A percentile compares a stretch with the other conserved stretches of the same genome.
Conservation (phyloP, 805 yeast species). For the Metschnikowia anglica region DNA sequence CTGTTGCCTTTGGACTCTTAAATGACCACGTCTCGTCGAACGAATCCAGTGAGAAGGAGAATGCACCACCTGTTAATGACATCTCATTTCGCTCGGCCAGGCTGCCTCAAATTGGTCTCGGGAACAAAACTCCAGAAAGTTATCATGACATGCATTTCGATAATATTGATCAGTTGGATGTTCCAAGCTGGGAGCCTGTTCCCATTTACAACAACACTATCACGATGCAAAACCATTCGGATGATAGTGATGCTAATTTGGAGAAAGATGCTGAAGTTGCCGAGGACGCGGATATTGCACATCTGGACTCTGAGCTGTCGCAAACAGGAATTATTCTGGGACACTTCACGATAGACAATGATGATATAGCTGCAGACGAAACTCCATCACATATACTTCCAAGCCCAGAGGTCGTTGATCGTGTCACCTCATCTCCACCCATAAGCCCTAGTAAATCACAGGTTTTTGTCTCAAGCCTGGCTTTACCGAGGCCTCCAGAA, state of each 20-base stretch:
- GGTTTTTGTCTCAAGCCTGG: neutral
- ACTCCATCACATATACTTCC: neutral
- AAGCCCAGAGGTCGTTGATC: neutral
- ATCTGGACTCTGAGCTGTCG: slow-evolving; percentile 10
- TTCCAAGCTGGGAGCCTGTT: slow-evolving; percentile 18
- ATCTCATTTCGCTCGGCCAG: slow-evolving; percentile 2
- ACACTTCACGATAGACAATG: slow-evolving; percentile 18
- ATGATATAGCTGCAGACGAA: slow-evolving; percentile 7
- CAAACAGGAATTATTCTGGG: slow-evolving; percentile 17
- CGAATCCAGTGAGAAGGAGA: slow-evolving; percentile 18
- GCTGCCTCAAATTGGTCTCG: slow-evolving; percentile 11
- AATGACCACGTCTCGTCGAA: slow-evolving; percentile 11
- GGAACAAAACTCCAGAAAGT: slow-evolving; percentile 9
- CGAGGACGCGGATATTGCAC: neutral
- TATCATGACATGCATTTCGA: slow-evolving; percentile 13
- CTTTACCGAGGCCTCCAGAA: neutral
- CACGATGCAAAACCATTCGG: neutral
- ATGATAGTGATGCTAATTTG: neutral
- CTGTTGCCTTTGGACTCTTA: slow-evolving; percentile 18
- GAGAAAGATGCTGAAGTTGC: neutral
- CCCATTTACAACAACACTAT: slow-evolving; percentile 9
- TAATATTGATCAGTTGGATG: slow-evolving; percentile 14
- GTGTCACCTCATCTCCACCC: neutral
- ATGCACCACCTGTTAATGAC: neutral
- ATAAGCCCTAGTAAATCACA: neutral